These are phyloP conservation scores for Collybia sp. DNA, from an alignment of 768 basidiomycete species.

Conservation along the genomic window DNA sequence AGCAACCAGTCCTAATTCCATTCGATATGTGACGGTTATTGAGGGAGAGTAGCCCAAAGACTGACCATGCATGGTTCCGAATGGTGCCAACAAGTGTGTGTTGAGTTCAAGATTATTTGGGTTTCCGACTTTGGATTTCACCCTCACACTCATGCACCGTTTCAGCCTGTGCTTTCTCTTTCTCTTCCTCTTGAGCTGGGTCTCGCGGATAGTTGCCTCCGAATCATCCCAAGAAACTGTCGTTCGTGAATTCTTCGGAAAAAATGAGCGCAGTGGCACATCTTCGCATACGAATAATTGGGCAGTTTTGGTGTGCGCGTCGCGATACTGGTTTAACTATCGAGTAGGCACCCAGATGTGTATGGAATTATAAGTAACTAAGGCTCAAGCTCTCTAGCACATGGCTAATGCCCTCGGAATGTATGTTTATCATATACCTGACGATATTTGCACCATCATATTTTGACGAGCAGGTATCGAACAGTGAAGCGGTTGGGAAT, in stretches of 20 bases:
- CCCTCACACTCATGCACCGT: constrained; percentile 17
- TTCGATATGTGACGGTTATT: background rate
- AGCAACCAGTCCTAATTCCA: constrained; percentile 46
- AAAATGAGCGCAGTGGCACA: constrained; percentile 28
- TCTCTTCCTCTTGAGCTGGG: constrained; percentile 27
- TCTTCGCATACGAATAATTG: constrained; percentile 89
- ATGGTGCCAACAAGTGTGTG: background rate
- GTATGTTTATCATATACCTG: constrained; percentile 34
- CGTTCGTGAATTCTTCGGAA: constrained; percentile 41
- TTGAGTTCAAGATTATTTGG: constrained; percentile 10
- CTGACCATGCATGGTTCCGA: constrained; percentile 17
- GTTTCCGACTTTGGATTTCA: constrained; percentile 8
- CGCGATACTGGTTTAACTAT: constrained; percentile 98
- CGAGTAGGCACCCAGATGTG: constrained; percentile 49
- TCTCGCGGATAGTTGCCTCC: constrained; percentile 20
- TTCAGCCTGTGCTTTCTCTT: constrained; percentile 24
- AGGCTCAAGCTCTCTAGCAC: constrained; percentile 51
- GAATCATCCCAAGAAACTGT: constrained; percentile 28
- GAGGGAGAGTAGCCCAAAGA: background rate
- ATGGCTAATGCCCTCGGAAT: constrained; percentile 99
- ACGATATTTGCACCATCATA: background rate
- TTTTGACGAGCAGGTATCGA: constrained; percentile 66
- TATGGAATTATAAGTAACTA: background rate
- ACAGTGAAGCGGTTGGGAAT: constrained; percentile 98
- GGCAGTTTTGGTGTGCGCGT: constrained; percentile 95